Evolutionary conservation across 169 alveolate species (phyloP).

Genomic region (Plasmodium cynomolgi): DNA sequence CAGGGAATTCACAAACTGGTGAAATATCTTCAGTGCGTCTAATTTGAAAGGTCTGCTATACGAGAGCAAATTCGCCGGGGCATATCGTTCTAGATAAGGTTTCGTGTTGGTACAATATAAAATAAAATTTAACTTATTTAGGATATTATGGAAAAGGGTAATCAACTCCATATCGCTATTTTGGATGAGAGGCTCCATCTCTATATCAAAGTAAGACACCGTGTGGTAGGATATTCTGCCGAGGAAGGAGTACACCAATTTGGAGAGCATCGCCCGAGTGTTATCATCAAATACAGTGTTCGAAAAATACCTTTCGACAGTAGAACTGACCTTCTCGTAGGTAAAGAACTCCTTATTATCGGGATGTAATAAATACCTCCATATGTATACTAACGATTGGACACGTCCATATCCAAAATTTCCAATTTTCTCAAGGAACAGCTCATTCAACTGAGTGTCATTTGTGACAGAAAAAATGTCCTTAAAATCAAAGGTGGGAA

Average conservation of each 20-base stretch:
- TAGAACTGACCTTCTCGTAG: not conserved
- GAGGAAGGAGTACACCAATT: constrained; percentile 42
- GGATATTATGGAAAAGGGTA: constrained; percentile 18
- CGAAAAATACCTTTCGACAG: constrained; percentile 1
- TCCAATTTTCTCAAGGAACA: not conserved
- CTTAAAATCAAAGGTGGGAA: constrained; percentile 5
- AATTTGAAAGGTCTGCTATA: constrained; percentile 3
- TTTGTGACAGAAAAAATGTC: not conserved
- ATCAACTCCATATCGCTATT: constrained; percentile 12
- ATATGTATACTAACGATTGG: not conserved
- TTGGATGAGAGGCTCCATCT: not conserved
- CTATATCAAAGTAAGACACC: constrained; percentile 13
- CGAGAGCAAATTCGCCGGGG: constrained; percentile 1
- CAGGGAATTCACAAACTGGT: constrained; percentile 5
- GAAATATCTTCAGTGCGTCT: constrained; percentile 40
- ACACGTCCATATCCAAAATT: not conserved
- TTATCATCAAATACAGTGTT: not conserved
- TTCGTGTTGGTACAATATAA: constrained; percentile 30
- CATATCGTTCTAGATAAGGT: constrained; percentile 18
- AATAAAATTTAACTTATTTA: constrained; percentile 27
- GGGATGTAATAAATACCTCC: constrained; percentile 7
- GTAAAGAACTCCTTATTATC: constrained; percentile 29
- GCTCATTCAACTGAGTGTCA: not conserved
- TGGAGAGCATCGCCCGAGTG: constrained; percentile 13
- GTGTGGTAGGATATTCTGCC: constrained; percentile 13